Conservation (phyloP, 108 stramenopile species). For the Fragilariopsis cylindrus region DNA sequence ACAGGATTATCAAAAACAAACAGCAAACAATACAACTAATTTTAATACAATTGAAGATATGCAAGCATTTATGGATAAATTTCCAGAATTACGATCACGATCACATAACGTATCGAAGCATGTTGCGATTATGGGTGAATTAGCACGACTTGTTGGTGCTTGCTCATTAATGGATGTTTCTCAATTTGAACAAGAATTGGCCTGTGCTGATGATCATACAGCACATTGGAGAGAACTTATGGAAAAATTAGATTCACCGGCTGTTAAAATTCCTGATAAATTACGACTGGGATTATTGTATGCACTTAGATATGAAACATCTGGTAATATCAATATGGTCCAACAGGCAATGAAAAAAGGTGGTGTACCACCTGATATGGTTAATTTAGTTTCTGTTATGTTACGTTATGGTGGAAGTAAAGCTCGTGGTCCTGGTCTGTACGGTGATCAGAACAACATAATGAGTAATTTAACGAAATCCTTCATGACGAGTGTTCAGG, state of each 20-base stretch:
- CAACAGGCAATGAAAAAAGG: slow-evolving; percentile 87
- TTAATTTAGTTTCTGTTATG: slow-evolving; percentile 92
- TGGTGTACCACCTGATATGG: slow-evolving; percentile 87
- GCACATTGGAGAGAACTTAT: slow-evolving; percentile 88
- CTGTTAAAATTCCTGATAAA: slow-evolving; percentile 93
- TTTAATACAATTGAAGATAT: slow-evolving; percentile 96
- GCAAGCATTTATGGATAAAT: slow-evolving; percentile 98
- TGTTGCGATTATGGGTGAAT: slow-evolving; percentile 97
- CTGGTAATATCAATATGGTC: slow-evolving; percentile 75
- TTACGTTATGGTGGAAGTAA: slow-evolving; percentile 87
- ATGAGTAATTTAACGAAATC: slow-evolving; percentile 90
- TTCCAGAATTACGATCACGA: slow-evolving; percentile 89
- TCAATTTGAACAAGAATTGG: slow-evolving; percentile 98
- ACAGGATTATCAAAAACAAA: slow-evolving; percentile 92
- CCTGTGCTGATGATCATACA: slow-evolving; percentile 91
- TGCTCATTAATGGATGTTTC: slow-evolving; percentile 96
- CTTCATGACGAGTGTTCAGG: slow-evolving; percentile 94
- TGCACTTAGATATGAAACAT: slow-evolving; percentile 94
- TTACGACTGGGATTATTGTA: slow-evolving; percentile 96
- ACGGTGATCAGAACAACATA: slow-evolving; percentile 69
- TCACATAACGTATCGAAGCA: slow-evolving; percentile 93
- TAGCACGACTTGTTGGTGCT: slow-evolving; percentile 91
- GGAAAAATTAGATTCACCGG: slow-evolving; percentile 77
- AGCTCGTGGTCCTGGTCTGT: slow-evolving; percentile 89
- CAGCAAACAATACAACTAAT: slow-evolving; percentile 79